These are phyloP conservation scores for Boletus subparvulus DNA, from an alignment of 768 basidiomycete genomes.

Conservation along the genomic window DNA sequence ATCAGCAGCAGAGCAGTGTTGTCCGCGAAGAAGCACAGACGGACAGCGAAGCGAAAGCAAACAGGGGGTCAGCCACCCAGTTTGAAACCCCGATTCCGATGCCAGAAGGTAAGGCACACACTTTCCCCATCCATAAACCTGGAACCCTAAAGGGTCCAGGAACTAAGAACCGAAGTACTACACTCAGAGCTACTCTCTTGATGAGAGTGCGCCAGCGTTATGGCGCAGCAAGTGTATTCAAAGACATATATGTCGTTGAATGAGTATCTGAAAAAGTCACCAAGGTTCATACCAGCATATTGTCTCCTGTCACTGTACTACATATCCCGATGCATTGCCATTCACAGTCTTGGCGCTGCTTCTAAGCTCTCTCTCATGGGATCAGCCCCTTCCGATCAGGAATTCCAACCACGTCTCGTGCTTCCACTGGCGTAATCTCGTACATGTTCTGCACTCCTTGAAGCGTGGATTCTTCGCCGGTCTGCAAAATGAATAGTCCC, in stretches of 20 bases:
- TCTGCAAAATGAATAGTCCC: conserved; percentile 62
- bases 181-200: too few species aligned
- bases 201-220: too few species aligned
- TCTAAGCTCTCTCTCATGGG: conserved; percentile 55
- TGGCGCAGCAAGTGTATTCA: too few species aligned
- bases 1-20: too few species aligned
- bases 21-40: too few species aligned
- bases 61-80: too few species aligned
- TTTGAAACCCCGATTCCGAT: too few species aligned
- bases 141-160: too few species aligned
- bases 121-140: too few species aligned
- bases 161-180: too few species aligned
- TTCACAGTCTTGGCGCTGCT: conserved; percentile 14
- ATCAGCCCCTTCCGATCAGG: conserved; percentile 69
- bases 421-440: conserved; percentile 58
- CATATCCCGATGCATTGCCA: background rate
- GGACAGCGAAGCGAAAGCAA: too few species aligned
- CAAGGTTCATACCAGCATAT: background rate
- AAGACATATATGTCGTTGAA: background rate
- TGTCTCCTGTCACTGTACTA: background rate
- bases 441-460: conserved; percentile 93
- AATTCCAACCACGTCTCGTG: conserved; percentile 42
- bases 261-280: background rate
- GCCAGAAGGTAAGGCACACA: too few species aligned
- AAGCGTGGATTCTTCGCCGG: conserved; percentile 66